These are phyloP conservation scores for Talaromyces sp. DNA, from an alignment of 2,329 filamentous ascomycete species.

Conservation along the genomic window DNA sequence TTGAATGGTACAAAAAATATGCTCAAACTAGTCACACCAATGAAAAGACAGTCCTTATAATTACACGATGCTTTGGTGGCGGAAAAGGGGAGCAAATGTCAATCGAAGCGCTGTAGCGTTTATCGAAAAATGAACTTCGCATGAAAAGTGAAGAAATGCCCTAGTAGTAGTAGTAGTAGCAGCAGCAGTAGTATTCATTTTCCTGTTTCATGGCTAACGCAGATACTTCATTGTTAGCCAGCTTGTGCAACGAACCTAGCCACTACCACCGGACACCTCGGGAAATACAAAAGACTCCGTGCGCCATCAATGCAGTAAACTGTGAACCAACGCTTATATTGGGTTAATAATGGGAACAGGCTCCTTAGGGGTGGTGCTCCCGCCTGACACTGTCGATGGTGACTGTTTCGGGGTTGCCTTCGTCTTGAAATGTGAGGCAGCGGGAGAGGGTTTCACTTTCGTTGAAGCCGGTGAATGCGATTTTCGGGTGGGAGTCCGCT, in stretches of 20 bases:
- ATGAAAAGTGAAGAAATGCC: neutral
- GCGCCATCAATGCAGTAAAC: slow-evolving; percentile 11
- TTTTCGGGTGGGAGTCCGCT: neutral
- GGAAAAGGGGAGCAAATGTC: neutral
- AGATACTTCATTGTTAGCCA: neutral
- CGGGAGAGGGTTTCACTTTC: neutral
- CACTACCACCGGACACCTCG: neutral
- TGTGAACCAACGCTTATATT: slow-evolving; percentile 37
- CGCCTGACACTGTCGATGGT: slow-evolving; percentile 5
- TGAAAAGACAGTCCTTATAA: neutral
- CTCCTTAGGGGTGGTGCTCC: slow-evolving; percentile 11
- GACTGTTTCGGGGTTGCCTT: slow-evolving; percentile 9
- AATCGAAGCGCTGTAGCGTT: neutral
- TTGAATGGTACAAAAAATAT: neutral
- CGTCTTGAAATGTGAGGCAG: slow-evolving; percentile 2
- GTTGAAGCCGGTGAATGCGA: slow-evolving; percentile 4
- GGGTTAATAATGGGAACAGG: slow-evolving; percentile 26
- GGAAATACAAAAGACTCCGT: slow-evolving; percentile 1
- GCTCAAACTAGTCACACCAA: neutral
- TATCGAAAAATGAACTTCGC: neutral
- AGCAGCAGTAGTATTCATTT: neutral
- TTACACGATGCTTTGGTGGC: neutral
- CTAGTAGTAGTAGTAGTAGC: neutral
- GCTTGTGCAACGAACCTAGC: neutral
- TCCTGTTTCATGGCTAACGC: neutral